phyloP scores from a whole-genome alignment of 2,329 filamentous ascomycete species.

The Talaromyces atroroseus region DNA sequence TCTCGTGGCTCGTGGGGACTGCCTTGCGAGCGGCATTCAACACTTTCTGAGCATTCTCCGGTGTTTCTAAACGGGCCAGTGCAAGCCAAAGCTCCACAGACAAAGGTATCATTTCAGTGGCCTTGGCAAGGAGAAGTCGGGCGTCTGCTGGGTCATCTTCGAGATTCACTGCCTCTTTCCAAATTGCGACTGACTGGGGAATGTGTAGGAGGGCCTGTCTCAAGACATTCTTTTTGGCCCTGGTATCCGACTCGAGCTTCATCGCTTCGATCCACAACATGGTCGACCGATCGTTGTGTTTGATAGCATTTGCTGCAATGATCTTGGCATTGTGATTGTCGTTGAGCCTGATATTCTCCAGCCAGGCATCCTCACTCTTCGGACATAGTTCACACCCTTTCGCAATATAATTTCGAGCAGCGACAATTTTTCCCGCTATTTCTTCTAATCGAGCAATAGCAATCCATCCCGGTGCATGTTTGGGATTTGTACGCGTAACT shows the following conservation, averaged over 20 bases:
- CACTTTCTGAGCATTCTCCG: slow-evolving; percentile 88
- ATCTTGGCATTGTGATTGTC: slow-evolving; percentile 91
- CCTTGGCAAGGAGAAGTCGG: slow-evolving; percentile 81
- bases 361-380: slow-evolving; percentile 90
- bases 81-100: slow-evolving; percentile 95
- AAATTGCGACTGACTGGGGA: slow-evolving; percentile 90
- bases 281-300: slow-evolving; percentile 83
- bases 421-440: slow-evolving; percentile 82
- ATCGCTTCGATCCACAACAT: slow-evolving; percentile 93
- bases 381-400: slow-evolving; percentile 86
- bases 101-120: slow-evolving; percentile 87
- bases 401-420: slow-evolving; percentile 80
- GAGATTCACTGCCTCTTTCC: slow-evolving; percentile 95
- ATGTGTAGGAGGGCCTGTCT: slow-evolving; percentile 87
- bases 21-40: slow-evolving; percentile 93
- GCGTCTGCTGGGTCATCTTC: slow-evolving; percentile 89
- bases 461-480: slow-evolving; percentile 92
- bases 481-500: slow-evolving; percentile 93
- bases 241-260: slow-evolving; percentile 75
- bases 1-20: slow-evolving; percentile 84
- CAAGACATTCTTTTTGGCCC: slow-evolving; percentile 87
- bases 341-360: slow-evolving; percentile 91
- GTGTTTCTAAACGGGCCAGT: slow-evolving; percentile 79
- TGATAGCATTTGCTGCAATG: slow-evolving; percentile 88
- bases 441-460: slow-evolving; percentile 90